Conservation (phyloP, 305 asterid species). For the Withania somnifera region DNA sequence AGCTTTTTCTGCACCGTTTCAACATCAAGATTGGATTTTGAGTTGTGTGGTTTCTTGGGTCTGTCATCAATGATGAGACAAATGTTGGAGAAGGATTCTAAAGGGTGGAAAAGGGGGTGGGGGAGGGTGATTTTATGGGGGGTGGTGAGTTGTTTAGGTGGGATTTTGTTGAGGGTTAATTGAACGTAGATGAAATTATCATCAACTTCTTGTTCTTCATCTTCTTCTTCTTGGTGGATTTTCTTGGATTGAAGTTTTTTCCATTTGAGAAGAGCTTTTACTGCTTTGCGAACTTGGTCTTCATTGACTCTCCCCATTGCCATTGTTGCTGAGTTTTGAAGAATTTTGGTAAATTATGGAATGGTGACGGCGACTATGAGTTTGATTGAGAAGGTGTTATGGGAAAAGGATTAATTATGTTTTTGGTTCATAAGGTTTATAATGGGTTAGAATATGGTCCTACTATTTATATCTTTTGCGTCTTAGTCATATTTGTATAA, state of each 20-base stretch:
- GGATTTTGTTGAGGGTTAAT: constrained; percentile 53
- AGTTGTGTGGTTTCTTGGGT: constrained; percentile 2
- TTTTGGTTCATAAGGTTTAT: not conserved
- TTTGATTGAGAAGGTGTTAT: not conserved
- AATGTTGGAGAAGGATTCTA: constrained; percentile 15
- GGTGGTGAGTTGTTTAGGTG: constrained; percentile 25
- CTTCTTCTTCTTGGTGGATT: not conserved
- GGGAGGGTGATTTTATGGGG: constrained; percentile 49
- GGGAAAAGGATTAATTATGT: not conserved
- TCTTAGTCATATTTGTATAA: no score
- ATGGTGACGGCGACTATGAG: not conserved
- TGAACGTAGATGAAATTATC: constrained; percentile 59
- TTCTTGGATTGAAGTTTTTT: constrained; percentile 19
- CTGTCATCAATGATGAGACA: constrained; percentile 77
- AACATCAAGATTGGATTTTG: constrained; percentile 25
- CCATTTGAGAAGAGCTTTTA: constrained; percentile 63
- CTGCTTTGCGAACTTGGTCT: constrained; percentile 28
- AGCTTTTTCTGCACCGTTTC: constrained; percentile 40
- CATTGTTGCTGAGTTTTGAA: not conserved
- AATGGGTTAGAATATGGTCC: not conserved
- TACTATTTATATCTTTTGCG: not conserved
- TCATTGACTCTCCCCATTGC: constrained; percentile 12
- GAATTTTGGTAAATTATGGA: not conserved
- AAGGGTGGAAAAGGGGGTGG: constrained; percentile 40
- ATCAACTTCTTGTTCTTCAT: constrained; percentile 4